These are phyloP conservation scores for Hymenochaete sp. DNA, from an alignment of 1,284 basidiomycete species.

Conservation along the genomic window DNA sequence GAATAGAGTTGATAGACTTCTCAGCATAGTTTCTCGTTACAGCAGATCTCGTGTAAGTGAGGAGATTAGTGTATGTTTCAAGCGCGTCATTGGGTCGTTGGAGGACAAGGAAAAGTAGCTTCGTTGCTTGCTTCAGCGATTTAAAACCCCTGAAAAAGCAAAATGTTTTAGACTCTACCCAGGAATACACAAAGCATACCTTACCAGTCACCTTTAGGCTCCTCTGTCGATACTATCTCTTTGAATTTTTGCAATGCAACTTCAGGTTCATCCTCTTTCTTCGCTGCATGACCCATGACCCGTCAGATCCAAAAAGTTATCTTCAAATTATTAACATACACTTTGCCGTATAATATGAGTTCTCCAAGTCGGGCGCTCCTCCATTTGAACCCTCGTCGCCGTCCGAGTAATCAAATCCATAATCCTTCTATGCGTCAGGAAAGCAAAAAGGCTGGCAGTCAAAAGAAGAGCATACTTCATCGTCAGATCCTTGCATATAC, in stretches of 20 bases:
- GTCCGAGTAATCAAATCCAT: slow-evolving; percentile 96
- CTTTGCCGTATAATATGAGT: slow-evolving; percentile 98
- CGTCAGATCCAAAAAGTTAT: neutral
- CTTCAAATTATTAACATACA: too few species aligned
- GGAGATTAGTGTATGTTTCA: slow-evolving; percentile 74
- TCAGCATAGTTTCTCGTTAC: slow-evolving; percentile 91
- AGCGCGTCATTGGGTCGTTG: slow-evolving; percentile 79
- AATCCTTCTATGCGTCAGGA: slow-evolving; percentile 52
- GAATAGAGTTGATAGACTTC: slow-evolving; percentile 96
- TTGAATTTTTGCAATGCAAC: slow-evolving; percentile 83
- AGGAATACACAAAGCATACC: neutral
- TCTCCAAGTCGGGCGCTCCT: slow-evolving; percentile 90
- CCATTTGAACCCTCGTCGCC: slow-evolving; percentile 74
- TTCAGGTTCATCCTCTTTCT: slow-evolving; percentile 89
- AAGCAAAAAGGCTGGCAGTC: slow-evolving; percentile 10
- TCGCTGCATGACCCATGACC: slow-evolving; percentile 40
- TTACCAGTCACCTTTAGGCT: slow-evolving; percentile 89
- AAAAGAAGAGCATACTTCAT: slow-evolving; percentile 47
- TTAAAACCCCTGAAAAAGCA: slow-evolving; percentile 83
- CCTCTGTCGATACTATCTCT: slow-evolving; percentile 80
- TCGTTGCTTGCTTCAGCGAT: slow-evolving; percentile 95
- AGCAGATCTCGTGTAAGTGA: slow-evolving; percentile 89
- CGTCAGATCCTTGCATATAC: slow-evolving; percentile 81
- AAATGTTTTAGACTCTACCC: neutral
- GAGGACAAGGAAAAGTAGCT: slow-evolving; percentile 80